Evolutionary conservation across 1,284 basidiomycete genomes (phyloP), one percentile per base, ranked within the genome.

Genomic region (Ceratobasidium sp.): DNA sequence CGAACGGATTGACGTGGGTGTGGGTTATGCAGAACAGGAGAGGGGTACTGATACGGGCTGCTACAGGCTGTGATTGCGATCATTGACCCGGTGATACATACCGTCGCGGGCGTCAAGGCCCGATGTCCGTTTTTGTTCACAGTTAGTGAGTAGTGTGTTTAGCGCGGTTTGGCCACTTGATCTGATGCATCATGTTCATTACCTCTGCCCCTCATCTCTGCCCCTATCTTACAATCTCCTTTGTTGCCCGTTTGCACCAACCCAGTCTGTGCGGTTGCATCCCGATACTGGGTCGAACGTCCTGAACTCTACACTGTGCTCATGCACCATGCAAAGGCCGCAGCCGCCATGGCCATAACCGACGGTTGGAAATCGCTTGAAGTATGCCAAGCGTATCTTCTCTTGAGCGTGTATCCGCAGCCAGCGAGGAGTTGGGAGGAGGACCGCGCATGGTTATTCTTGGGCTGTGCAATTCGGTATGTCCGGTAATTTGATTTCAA

Each of bases 261-360:
- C n/a, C 61, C 71, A 92, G 91, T 93, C 53, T 93, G 92, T 74
- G 91, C 91, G 10, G 87, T 92, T 65, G 87, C 92, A 0, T 92
- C 90, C 0, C 83, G 92, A 26, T 92, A 91, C 78, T 91, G 92
- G 78, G 78, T 84, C 4, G 88, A 89, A 61, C 92, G 92, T 77
- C 89, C 90, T 0, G 89, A 92, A 78, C 89, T 92, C 64, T 93
- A 93, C 77, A 89, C 90, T 1, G 88, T 92, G 75, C 92, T 91
- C 9, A 93, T 93, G 92, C 92, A 92, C 79, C 93, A 93, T 74
- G 92, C 92, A 1, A 92, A 91, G 77, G 88, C 90, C 73, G 89
- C 92, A 0, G 92, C 91, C 1, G 90, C 91, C 1, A 91, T 88
- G 73, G 89, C 90, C 6, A 83, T 93, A 52, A 89, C 91, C 62